A percentile compares a stretch with the other conserved stretches of the same genome.
phyloP scores from a whole-genome alignment of 2,329 filamentous ascomycete genomes.

The Fonsecaea pedrosoi region DNA sequence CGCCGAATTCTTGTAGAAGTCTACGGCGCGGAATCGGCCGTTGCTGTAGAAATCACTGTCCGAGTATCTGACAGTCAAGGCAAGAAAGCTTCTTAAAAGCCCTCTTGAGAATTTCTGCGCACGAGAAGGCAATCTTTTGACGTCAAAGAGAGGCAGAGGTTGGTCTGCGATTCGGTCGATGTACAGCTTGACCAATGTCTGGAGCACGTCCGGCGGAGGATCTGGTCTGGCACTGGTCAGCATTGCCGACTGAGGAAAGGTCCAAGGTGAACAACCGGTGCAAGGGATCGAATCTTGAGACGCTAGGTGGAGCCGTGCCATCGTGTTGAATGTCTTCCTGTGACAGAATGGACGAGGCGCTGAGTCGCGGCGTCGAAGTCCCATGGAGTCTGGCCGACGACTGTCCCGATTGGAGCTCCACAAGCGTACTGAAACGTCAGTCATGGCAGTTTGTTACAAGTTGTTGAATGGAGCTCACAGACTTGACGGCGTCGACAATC shows the following conservation, averaged over 20 bases:
- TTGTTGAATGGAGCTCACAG: constrained; percentile 19
- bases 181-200: constrained; percentile 52
- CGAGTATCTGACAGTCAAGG: constrained; percentile 54
- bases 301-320: background rate
- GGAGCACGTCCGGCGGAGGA: constrained; percentile 50
- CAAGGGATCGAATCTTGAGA: constrained; percentile 8
- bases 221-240: constrained; percentile 42
- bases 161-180: constrained; percentile 59
- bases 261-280: constrained; percentile 11
- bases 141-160: constrained; percentile 56
- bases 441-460: background rate
- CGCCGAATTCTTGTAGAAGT: constrained; percentile 48
- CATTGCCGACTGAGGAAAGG: constrained; percentile 11
- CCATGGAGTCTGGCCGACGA: constrained; percentile 22
- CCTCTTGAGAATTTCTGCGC: constrained; percentile 50
- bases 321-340: background rate
- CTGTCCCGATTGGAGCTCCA: constrained; percentile 31
- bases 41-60: constrained; percentile 40
- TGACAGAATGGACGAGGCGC: constrained; percentile 3
- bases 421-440: constrained; percentile 18
- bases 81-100: constrained; percentile 49
- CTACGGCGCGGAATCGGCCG: constrained; percentile 38
- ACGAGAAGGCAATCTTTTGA: constrained; percentile 19
- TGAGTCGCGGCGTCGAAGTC: constrained; percentile 19
- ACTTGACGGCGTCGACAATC: constrained; percentile 49